phyloP scores from a whole-genome alignment of 2,329 filamentous ascomycete genomes.

The Claviceps sp. region DNA sequence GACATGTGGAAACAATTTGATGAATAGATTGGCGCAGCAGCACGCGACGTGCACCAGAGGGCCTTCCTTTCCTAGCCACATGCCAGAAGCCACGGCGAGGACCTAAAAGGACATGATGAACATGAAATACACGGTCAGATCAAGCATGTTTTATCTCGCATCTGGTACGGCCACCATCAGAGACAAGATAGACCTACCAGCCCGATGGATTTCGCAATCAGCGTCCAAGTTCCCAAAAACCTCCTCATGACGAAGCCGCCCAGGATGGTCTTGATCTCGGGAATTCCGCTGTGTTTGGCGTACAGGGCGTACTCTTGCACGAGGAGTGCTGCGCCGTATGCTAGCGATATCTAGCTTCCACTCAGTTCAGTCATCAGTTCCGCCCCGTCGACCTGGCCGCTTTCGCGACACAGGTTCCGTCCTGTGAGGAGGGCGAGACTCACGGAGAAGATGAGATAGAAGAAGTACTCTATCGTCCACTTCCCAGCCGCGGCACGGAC shows the following conservation, averaged over 20 bases:
- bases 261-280: constrained; percentile 92
- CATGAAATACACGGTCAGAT: background rate
- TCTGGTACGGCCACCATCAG: background rate
- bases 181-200: constrained; percentile 40
- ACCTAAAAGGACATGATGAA: constrained; percentile 36
- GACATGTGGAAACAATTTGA: constrained; percentile 70
- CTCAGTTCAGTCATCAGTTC: background rate
- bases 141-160: background rate
- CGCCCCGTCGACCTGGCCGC: background rate
- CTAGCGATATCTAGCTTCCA: constrained; percentile 54
- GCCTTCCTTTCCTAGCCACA: constrained; percentile 96
- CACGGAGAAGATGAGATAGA: constrained; percentile 78
- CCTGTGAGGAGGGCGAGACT: constrained; percentile 14
- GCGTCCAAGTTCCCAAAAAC: constrained; percentile 78
- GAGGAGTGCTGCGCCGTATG: constrained; percentile 60
- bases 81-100: constrained; percentile 79
- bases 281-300: constrained; percentile 90
- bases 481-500: constrained; percentile 51
- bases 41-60: constrained; percentile 92
- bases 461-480: constrained; percentile 76
- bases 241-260: constrained; percentile 85
- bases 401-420: too few species aligned
- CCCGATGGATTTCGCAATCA: constrained; percentile 80
- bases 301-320: constrained; percentile 77
- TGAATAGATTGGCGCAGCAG: constrained; percentile 88